Base-by-base conservation (phyloP, 768 basidiomycete genomes). In the Russula lepida region DNA sequence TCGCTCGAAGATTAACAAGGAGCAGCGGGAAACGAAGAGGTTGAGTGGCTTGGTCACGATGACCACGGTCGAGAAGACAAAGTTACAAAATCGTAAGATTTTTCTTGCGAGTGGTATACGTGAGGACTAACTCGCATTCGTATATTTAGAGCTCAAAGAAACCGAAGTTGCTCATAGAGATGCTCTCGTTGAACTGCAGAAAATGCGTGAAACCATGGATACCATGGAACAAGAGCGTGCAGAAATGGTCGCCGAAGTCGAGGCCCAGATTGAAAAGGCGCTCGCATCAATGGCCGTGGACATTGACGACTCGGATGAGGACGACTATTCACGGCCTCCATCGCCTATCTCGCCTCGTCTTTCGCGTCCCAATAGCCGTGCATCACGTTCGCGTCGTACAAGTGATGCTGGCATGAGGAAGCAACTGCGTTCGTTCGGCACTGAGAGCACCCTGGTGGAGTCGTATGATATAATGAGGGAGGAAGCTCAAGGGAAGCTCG, bases 211-310 rank as follows among this genome's bases (percentile, higher is more conserved):
- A 9, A 83, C 82, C 4, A 93, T 93, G 89, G 89, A 91, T 47
- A 83, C 74, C 69, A 92, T 93, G 90, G 91, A 93, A 70, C 75
- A 83, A 68, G 92, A 89, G 74, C 88, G 91, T 64, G 83, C 85
- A 55, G 87, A 86, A 68, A 90, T 92, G 91, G 86, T 93, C 44
- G 89, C 89, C n/a, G 91, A 93, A 74, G 90, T 93, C 25, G 91
- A 93, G 70, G 88, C 88, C 28, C 91, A 93, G 75, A 93, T 93
- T 68, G 91, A 92, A 72, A 81, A 87, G 59, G 91, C 92, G 0
- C 78, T 93, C 53, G 86, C 83, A 28, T 88, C 88, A 27, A 92
- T 93, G 89, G 84, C 86, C 27, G 86, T 91, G 61, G 88, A 85
- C 65, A 77, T 88, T 56, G 84, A 83, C 54, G 88, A 89, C 56